A percentile compares a stretch with the other conserved stretches of the same genome.
Evolutionary conservation across 2,329 filamentous ascomycete species (phyloP).

Genomic region (Trichoderma oligosporum): DNA sequence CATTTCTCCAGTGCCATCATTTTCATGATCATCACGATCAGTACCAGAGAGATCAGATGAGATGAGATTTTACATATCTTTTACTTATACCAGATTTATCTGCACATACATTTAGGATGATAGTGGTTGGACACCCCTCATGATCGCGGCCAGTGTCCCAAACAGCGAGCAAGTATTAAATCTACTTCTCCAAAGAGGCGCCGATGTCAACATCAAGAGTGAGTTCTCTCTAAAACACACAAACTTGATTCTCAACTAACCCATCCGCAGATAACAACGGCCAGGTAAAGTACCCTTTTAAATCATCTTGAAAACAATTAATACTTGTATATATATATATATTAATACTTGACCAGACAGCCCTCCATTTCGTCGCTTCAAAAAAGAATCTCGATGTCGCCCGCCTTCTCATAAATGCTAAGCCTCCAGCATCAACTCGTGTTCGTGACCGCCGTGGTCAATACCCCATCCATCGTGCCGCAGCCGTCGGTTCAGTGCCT

Average conservation of each 20-base stretch:
- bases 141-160: conserved; percentile 74
- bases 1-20: background rate
- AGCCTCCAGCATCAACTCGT: conserved; percentile 67
- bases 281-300: conserved; percentile 44
- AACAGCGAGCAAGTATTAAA: conserved; percentile 67
- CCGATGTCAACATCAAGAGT: conserved; percentile 73
- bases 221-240: conserved; percentile 22
- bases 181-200: conserved; percentile 63
- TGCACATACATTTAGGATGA: conserved; percentile 54
- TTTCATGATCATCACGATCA: background rate
- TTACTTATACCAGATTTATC: background rate
- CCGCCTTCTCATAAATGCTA: conserved; percentile 68
- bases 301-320: background rate
- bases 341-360: conserved; percentile 54
- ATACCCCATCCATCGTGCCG: conserved; percentile 84
- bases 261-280: conserved; percentile 56
- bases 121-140: conserved; percentile 77
- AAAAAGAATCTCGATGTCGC: conserved; percentile 84
- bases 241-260: conserved; percentile 3
- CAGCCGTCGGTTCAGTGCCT: conserved; percentile 82
- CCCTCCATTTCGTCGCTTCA: conserved; percentile 85
- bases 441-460: conserved; percentile 85
- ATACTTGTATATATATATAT: background rate
- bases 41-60: background rate
- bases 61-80: background rate